Percentiles rank a stretch among this genome's conserved stretches.
Conservation (phyloP, 768 basidiomycete species). For the Termitomyces sp. region DNA sequence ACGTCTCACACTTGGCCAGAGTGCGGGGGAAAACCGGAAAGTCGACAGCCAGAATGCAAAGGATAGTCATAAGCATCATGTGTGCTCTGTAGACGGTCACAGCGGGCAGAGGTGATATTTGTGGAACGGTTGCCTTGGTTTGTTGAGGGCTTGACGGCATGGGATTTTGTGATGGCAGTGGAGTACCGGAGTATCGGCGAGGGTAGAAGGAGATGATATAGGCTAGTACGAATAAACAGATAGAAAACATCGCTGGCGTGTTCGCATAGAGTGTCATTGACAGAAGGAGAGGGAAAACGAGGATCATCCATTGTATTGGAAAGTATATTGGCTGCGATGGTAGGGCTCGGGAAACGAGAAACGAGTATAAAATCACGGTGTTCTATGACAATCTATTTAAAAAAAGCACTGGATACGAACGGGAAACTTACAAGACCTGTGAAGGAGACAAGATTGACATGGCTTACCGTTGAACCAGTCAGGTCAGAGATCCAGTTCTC, state of each 20-base stretch:
- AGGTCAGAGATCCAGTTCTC: constrained; percentile 77
- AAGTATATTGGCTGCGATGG: constrained; percentile 30
- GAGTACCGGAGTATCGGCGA: constrained; percentile 35
- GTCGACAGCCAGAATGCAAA: constrained; percentile 93
- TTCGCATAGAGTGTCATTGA: constrained; percentile 74
- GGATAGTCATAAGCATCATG: constrained; percentile 90
- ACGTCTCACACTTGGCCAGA: constrained; percentile 91
- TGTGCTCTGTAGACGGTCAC: constrained; percentile 87
- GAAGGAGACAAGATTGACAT: constrained; percentile 63
- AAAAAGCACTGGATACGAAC: not conserved
- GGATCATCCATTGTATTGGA: constrained; percentile 51
- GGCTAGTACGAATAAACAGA: constrained; percentile 41
- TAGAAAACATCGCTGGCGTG: constrained; percentile 44
- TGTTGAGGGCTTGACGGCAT: constrained; percentile 7
- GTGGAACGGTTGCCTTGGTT: constrained; percentile 4
- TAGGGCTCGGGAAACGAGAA: constrained; percentile 44
- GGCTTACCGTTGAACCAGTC: constrained; percentile 61
- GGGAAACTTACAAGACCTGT: constrained; percentile 24
- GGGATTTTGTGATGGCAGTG: constrained; percentile 38
- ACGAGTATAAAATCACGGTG: constrained; percentile 67
- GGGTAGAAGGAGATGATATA: constrained; percentile 38
- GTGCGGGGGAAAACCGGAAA: constrained; percentile 87
- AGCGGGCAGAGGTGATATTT: constrained; percentile 56
- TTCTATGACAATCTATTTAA: constrained; percentile 33
- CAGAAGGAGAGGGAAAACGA: constrained; percentile 74